Base-by-base conservation (phyloP, 2,329 filamentous ascomycete species). In the Fusarium solani-melongenae region DNA sequence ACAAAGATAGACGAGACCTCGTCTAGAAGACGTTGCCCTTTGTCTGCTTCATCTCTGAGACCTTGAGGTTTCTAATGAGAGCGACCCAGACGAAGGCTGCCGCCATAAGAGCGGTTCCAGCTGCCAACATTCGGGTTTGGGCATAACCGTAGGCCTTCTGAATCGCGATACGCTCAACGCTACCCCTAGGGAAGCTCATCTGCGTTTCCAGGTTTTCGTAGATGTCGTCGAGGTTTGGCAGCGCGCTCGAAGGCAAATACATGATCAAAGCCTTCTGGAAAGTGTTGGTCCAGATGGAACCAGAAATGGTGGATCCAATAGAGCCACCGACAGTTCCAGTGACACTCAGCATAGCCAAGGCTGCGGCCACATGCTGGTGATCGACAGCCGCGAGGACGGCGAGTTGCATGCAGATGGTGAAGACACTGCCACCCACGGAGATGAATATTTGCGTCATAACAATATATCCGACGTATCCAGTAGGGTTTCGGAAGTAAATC, bases 61-160 rank as follows among this genome's bases (percentile, higher is more conserved):
- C 70, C 49, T 75, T 75, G 2, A 75, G 38, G 29, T 75, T 75
- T 20, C 71, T 71, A 1, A 75, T 75, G 6, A 75, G 41, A 6
- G 73, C 60, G 7, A 75, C 73, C 73, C 73, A 75, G 8, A 68
- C 24, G 12, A 75, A 73, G 0, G 73, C 63, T 10, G 73, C 51
- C 11, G 62, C 73, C 73, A 75, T 75, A 0, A 75, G 71, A 0
- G 70, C 70, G 1, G 73, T 75, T 14, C 73, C 73, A n/a, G 74
- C 71, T 12, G 69, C 71, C 17, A 76, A 22, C 74, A 76, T 76
- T 4, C 70, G 56, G 0, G 62, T 76, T 10, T 71, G 71, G 1
- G 71, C 63, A 39, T 73, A 67, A 1, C 59, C 84, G 66, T 88
- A 88, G 3, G 86, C 84, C 34, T 78, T 62, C n/a, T 84, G 80